A percentile compares a stretch with the other conserved stretches of the same genome.
These are phyloP conservation scores for Dispira simplex DNA, from an alignment of 192 early-diverging fungal species.

Conservation along the genomic window DNA sequence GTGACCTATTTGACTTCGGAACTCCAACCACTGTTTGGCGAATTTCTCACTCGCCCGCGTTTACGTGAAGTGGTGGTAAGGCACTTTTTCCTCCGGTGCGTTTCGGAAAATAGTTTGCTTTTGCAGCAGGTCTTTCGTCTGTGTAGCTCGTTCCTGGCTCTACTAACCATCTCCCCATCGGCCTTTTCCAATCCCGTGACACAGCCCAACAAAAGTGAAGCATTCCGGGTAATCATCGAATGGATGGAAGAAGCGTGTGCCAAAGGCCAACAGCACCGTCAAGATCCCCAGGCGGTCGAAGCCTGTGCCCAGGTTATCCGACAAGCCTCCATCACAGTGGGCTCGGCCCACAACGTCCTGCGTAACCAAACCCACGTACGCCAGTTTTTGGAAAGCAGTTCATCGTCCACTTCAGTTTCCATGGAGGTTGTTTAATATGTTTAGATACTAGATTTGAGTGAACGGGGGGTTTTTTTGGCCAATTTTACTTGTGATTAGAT, in stretches of 20 bases:
- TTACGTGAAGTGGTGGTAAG: not conserved
- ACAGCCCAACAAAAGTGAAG: not conserved
- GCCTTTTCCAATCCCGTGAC: not conserved
- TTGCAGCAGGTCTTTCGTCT: not conserved
- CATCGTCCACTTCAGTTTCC: not conserved
- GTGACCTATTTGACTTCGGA: not conserved
- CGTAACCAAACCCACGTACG: not conserved
- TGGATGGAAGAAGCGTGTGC: not conserved
- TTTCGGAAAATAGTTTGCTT: not conserved
- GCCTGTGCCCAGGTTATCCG: not conserved
- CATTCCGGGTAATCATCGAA: not conserved
- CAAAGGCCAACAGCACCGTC: not conserved
- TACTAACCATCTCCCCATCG: not conserved
- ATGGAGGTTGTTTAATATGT: no score
- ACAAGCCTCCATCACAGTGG: not conserved
- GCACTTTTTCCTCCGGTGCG: not conserved
- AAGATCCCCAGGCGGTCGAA: not conserved
- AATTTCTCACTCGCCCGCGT: not conserved
- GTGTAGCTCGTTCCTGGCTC: not conserved
- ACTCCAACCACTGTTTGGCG: not conserved
- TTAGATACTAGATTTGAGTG: no score
- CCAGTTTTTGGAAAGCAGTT: not conserved
- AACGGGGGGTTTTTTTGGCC: no score
- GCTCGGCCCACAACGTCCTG: not conserved
- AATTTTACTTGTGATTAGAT: no score